These are phyloP conservation scores for Fraxinus platypoda DNA, from an alignment of 305 asterid species.

Conservation along the genomic window DNA sequence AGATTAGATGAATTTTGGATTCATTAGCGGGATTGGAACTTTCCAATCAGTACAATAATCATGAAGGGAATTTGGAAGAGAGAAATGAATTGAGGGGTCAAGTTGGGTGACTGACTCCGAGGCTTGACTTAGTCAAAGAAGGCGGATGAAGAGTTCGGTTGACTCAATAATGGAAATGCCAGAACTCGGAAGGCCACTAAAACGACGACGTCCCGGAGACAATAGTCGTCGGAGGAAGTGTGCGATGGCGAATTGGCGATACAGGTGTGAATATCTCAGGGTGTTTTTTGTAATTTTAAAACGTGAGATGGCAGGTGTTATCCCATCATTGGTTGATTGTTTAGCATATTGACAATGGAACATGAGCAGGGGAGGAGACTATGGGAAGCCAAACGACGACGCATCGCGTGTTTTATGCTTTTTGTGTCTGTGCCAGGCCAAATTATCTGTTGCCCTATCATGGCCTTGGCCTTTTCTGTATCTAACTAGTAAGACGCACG, in stretches of 20 bases:
- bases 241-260: neutral
- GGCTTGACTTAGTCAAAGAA: constrained; percentile 42
- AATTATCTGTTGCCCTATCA: neutral
- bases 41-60: neutral
- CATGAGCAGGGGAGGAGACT: too few species aligned
- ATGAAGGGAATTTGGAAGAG: neutral
- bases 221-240: constrained; percentile 13
- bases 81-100: constrained; percentile 15
- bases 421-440: neutral
- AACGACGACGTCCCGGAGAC: constrained; percentile 26
- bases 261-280: constrained; percentile 22
- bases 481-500: neutral
- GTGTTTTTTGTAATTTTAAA: neutral
- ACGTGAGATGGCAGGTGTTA: neutral
- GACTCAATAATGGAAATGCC: constrained; percentile 23
- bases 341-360: neutral
- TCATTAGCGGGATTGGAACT: neutral
- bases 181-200: neutral
- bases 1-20: neutral
- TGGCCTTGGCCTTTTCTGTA: neutral
- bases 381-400: neutral
- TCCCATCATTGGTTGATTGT: neutral
- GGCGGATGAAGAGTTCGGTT: constrained; percentile 36
- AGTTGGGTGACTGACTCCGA: neutral
- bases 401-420: neutral